Conservation (phyloP, 1,284 basidiomycete species). For the Puccinia polysora region DNA sequence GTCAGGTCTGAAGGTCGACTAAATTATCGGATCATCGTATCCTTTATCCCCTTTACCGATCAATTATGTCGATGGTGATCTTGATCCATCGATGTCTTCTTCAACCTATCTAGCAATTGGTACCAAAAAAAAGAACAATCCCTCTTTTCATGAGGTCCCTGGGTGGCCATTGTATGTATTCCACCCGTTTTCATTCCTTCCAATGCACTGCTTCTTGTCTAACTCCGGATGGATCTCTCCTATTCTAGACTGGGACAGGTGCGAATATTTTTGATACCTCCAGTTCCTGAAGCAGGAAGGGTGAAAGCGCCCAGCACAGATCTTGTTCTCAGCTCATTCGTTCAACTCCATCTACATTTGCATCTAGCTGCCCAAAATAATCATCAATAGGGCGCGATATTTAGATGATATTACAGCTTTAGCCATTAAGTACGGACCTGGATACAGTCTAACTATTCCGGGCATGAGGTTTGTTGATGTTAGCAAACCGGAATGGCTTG, state of each 20-base stretch:
- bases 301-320: background rate
- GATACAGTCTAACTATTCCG: background rate
- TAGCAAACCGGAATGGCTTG: background rate
- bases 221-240: too few relatives aligned
- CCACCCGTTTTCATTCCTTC: background rate
- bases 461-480: background rate
- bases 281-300: background rate
- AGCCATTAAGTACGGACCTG: background rate
- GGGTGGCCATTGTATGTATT: conserved; percentile 1
- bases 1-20: too few relatives aligned
- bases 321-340: too few relatives aligned
- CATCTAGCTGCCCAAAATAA: background rate
- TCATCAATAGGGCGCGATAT: background rate
- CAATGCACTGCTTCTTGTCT: too few relatives aligned
- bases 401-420: background rate
- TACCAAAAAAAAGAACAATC: background rate
- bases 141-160: background rate
- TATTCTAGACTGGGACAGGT: background rate
- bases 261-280: background rate
- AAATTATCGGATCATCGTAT: too few relatives aligned
- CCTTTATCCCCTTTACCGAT: too few relatives aligned
- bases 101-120: background rate
- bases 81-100: too few relatives aligned
- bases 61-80: too few relatives aligned
- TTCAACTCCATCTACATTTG: background rate